Evolutionary conservation across 805 yeast species (phyloP).

Genomic region (Hanseniaspora mollemarum): DNA sequence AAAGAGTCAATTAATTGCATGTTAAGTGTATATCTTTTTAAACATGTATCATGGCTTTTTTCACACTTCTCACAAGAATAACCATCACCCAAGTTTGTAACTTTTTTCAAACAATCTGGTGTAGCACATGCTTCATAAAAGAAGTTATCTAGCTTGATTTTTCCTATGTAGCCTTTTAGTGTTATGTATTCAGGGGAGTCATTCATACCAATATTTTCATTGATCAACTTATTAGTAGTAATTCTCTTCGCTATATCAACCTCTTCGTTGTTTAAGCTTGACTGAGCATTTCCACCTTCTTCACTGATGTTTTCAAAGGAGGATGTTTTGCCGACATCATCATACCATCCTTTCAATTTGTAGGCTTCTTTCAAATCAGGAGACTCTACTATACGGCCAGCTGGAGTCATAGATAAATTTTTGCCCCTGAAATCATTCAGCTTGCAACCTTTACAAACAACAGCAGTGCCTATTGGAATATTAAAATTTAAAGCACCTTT

Average conservation of each 20-base stretch:
- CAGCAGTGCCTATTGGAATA: slow-evolving; percentile 64
- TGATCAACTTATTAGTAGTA: slow-evolving; percentile 53
- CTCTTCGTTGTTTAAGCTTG: slow-evolving; percentile 30
- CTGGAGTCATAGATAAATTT: slow-evolving; percentile 64
- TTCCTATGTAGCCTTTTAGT: slow-evolving; percentile 62
- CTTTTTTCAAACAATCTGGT: slow-evolving; percentile 73
- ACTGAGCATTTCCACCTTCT: slow-evolving; percentile 29
- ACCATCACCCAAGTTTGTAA: slow-evolving; percentile 58
- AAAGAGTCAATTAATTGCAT: slow-evolving; percentile 66
- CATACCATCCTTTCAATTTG: slow-evolving; percentile 89
- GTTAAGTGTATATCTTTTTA: slow-evolving; percentile 70
- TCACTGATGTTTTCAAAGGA: slow-evolving; percentile 50
- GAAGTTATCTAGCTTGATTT: slow-evolving; percentile 61
- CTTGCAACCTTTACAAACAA: slow-evolving; percentile 84
- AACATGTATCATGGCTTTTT: slow-evolving; percentile 52
- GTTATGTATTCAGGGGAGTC: slow-evolving; percentile 73
- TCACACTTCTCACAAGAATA: slow-evolving; percentile 89
- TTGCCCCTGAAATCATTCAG: slow-evolving; percentile 84
- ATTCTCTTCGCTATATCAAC: slow-evolving; percentile 45
- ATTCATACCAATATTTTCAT: slow-evolving; percentile 55
- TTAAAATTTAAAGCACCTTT: slow-evolving; percentile 69
- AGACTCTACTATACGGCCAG: slow-evolving; percentile 62
- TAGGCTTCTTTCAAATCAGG: slow-evolving; percentile 88
- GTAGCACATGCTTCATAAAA: slow-evolving; percentile 81
- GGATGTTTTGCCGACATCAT: slow-evolving; percentile 57